phyloP scores from a whole-genome alignment of 306 rosid species.

The Dalbergia cultrata region DNA sequence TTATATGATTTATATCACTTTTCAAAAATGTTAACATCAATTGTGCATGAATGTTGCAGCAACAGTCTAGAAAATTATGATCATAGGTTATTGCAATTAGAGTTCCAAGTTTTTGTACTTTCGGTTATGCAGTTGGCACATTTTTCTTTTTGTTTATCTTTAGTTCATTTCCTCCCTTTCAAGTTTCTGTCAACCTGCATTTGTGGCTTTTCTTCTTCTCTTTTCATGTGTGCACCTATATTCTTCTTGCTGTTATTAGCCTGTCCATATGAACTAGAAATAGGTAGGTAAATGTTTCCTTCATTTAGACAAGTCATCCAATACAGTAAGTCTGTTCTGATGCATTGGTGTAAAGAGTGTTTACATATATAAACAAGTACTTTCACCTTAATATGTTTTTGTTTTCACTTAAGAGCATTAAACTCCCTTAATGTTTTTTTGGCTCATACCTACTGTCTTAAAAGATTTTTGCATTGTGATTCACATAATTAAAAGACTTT shows the following conservation, averaged over 20 bases:
- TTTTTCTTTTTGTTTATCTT: neutral
- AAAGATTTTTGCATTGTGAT: neutral
- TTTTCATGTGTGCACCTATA: neutral
- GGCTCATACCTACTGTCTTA: neutral
- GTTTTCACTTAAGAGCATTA: too few relatives aligned
- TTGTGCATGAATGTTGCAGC: neutral
- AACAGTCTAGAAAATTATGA: neutral
- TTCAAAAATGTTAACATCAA: slow-evolving; percentile 1
- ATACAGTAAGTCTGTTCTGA: neutral
- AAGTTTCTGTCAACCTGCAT: neutral
- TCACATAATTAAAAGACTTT: neutral
- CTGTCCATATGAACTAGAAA: neutral
- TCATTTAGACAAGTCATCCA: slow-evolving; percentile 12
- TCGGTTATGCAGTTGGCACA: neutral
- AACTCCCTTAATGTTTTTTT: neutral
- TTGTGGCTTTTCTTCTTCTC: neutral
- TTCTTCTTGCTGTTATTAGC: neutral
- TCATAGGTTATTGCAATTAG: neutral
- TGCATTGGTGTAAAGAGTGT: neutral
- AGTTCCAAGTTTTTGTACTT: neutral
- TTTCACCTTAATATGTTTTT: neutral
- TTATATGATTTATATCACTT: neutral
- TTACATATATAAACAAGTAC: neutral
- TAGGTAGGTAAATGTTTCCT: slow-evolving; percentile 16
- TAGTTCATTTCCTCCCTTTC: slow-evolving; percentile 1